These are phyloP conservation scores for Staphylotrichum tortipilum DNA, from an alignment of 495 filamentous ascomycete genomes.

Conservation along the genomic window DNA sequence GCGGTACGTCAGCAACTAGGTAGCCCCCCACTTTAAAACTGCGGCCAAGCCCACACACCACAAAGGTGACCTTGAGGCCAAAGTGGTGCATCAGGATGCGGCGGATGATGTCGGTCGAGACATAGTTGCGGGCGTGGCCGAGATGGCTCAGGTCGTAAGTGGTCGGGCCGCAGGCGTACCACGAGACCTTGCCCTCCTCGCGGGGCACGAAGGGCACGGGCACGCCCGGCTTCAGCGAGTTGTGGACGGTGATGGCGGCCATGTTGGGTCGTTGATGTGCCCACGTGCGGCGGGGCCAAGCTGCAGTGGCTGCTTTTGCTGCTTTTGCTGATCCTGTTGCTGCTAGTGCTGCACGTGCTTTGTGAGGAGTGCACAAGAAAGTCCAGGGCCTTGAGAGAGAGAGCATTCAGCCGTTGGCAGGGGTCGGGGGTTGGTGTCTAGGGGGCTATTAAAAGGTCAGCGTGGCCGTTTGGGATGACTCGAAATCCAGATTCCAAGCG, in stretches of 20 bases:
- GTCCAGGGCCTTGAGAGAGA: conserved; percentile 14
- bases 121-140: conserved; percentile 83
- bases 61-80: conserved; percentile 75
- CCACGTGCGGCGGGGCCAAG: too few relatives aligned
- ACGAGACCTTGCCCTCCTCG: conserved; percentile 65
- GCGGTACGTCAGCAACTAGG: too few relatives aligned
- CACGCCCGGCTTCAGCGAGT: conserved; percentile 61
- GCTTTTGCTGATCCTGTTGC: too few relatives aligned
- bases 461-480: conserved; percentile 22
- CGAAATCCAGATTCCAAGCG: conserved; percentile 14
- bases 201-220: conserved; percentile 72
- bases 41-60: conserved; percentile 26
- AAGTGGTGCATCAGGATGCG: conserved; percentile 83
- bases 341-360: too few relatives aligned
- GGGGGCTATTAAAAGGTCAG: conserved; percentile 14
- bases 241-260: conserved; percentile 57
- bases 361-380: conserved; percentile 15
- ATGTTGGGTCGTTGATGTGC: too few relatives aligned
- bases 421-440: neutral
- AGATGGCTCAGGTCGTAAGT: conserved; percentile 88
- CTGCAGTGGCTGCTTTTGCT: too few relatives aligned
- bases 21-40: too few relatives aligned
- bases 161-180: conserved; percentile 90
- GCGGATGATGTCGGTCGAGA: conserved; percentile 84
- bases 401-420: conserved; percentile 18